Evolutionary conservation across 2,329 filamentous ascomycete species (phyloP).

Genomic region (Calonectria ilicicola): DNA sequence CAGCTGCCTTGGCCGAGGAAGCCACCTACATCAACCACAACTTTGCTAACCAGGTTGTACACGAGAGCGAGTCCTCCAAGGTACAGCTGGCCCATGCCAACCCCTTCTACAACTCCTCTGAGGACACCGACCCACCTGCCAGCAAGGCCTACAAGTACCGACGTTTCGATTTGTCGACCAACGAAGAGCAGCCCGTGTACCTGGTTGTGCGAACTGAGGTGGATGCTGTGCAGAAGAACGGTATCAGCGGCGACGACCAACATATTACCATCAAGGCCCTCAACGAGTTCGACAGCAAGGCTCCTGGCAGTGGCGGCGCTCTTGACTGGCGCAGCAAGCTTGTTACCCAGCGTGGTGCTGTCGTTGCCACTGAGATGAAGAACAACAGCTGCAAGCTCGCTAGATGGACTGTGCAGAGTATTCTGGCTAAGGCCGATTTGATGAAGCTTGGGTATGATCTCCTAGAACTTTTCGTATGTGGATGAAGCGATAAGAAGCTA

Average conservation of each 20-base stretch:
- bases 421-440: conserved; percentile 94
- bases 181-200: conserved; percentile 94
- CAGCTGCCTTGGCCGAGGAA: conserved; percentile 91
- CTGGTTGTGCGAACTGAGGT: conserved; percentile 94
- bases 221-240: conserved; percentile 96
- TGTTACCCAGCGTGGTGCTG: conserved; percentile 92
- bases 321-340: conserved; percentile 98
- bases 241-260: conserved; percentile 91
- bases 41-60: conserved; percentile 95
- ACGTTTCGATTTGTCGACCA: conserved; percentile 93
- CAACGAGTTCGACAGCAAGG: conserved; percentile 99
- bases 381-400: conserved; percentile 99
- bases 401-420: conserved; percentile 96
- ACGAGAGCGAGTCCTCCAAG: conserved; percentile 83
- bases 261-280: conserved; percentile 93
- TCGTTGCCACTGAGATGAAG: conserved; percentile 99
- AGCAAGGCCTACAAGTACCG: conserved; percentile 99
- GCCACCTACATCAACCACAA: conserved; percentile 99
- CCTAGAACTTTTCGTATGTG: not conserved
- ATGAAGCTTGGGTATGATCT: conserved; percentile 93
- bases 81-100: conserved; percentile 89
- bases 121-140: conserved; percentile 93
- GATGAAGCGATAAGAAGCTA: conserved; percentile 19
- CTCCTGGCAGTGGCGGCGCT: conserved; percentile 92
- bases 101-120: conserved; percentile 95